Evolutionary conservation across 108 stramenopile species (phyloP).

Genomic region (Mayamaea pseudoterrestris): DNA sequence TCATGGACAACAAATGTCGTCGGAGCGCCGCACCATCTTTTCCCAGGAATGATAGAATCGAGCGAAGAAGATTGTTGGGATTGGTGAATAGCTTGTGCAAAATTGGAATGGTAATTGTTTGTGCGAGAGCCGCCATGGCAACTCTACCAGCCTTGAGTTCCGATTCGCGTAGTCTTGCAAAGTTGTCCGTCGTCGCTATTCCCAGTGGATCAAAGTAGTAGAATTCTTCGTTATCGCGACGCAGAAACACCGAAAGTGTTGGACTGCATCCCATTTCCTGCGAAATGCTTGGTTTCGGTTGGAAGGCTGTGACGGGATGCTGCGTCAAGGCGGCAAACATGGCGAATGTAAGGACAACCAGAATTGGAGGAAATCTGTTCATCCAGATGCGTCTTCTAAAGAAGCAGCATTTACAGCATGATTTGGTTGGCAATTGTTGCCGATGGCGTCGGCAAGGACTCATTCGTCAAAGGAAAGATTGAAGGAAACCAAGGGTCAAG

Average conservation of each 20-base stretch:
- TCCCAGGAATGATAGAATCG: constrained; percentile 6
- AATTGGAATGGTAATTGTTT: constrained; percentile 4
- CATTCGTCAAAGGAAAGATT: too few relatives aligned
- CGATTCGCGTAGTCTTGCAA: constrained; percentile 37
- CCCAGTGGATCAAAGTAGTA: constrained; percentile 28
- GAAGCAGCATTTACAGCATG: too few relatives aligned
- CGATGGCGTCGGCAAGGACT: too few relatives aligned
- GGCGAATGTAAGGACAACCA: too few relatives aligned
- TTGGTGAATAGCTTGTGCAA: neutral
- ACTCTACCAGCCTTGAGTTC: constrained; percentile 65
- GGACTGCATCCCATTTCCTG: constrained; percentile 34
- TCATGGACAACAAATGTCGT: too few relatives aligned
- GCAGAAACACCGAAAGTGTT: constrained; percentile 12
- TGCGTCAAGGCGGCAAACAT: too few relatives aligned
- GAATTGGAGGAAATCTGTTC: too few relatives aligned
- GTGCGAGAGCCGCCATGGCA: constrained; percentile 40
- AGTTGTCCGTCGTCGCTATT: constrained; percentile 40
- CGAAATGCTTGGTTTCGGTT: constrained; percentile 2
- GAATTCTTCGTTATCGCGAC: neutral
- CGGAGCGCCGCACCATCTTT: too few relatives aligned
- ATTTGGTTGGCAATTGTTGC: too few relatives aligned
- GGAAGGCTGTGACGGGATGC: too few relatives aligned
- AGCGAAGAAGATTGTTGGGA: neutral
- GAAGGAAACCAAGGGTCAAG: too few relatives aligned
- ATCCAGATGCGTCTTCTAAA: too few relatives aligned